Base-by-base conservation (phyloP, 495 filamentous ascomycete genomes). In the Aspergillus affinis region DNA sequence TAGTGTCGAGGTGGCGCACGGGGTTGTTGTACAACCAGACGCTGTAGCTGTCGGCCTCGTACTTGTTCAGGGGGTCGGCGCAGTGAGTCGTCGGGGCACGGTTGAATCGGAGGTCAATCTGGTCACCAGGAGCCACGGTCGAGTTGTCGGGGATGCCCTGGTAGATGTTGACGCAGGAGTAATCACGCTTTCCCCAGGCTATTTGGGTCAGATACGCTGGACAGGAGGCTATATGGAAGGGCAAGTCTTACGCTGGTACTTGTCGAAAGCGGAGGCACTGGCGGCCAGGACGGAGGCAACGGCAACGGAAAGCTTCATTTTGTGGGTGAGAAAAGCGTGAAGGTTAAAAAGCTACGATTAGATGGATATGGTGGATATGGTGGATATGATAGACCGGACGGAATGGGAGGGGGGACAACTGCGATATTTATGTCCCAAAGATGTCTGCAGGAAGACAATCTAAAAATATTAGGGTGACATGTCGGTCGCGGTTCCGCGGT, bases 101-200 rank as follows among this genome's bases (percentile, higher is more conserved):
- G 65, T 76, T 61, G 65, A 74, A 76, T 26, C 58, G 61, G 23
- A 76, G 58, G 27, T 65, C 62, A 7, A 76, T 54, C 9, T 63
- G 54, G 49, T 66, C 61, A 9, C 68, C 69, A 0, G 64, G 51
- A 8, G 60, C 54, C 3, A 76, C 59, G 49, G 74, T 72, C 3
- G 72, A 65, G 61, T 73, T 65, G 30, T 76, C 72, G 20, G 71
- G 72, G 36, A 75, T 67, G 23, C 74, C 74, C 51, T 75, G 72
- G 61, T 63, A 71, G 55, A 74, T 67, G 51, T 76, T 76, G 18
- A 76, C 46, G 58, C 74, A 76, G 60, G 67, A 23, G 66, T 76
- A 76, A 48, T 76, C 74, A 18, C 74, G 72, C 47, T 75, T 76
- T 29, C 74, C 74, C 74, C 74, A 76, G 10, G 74, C 74, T 73